A percentile compares a stretch with the other conserved stretches of the same genome.
Conservation (phyloP, 176 grass and related monocot genomes). For the Dactylis glomerata region DNA sequence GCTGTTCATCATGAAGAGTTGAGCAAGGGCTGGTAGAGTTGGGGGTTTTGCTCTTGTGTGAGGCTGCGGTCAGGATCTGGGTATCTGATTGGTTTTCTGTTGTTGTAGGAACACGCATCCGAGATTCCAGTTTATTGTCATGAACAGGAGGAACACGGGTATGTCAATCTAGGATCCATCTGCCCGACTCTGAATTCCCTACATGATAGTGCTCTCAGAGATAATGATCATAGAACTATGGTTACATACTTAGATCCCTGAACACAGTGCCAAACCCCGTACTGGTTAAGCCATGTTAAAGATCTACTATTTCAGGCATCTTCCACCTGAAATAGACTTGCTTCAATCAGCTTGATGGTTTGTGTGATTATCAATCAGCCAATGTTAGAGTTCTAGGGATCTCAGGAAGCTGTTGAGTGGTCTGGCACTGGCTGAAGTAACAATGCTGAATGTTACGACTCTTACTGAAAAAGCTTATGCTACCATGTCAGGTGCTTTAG, state of each 20-base stretch:
- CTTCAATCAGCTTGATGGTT: background rate
- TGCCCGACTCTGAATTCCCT: background rate
- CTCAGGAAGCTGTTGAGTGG: background rate
- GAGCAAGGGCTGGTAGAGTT: background rate
- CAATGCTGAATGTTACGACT: background rate
- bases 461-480: too few species aligned
- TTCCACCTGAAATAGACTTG: background rate
- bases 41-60: background rate
- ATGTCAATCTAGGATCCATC: background rate
- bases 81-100: background rate
- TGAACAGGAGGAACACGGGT: constrained; percentile 89
- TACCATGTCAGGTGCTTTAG: too few species aligned
- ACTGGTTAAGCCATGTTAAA: background rate
- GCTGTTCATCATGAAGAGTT: constrained; percentile 93
- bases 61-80: constrained; percentile 16
- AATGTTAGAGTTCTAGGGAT: background rate
- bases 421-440: background rate
- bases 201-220: background rate
- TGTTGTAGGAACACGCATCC: constrained; percentile 65
- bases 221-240: background rate
- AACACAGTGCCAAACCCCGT: background rate
- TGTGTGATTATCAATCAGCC: background rate
- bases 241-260: background rate
- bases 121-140: constrained; percentile 90
- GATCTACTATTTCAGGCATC: background rate